Evolutionary conservation across 2,329 filamentous ascomycete species (phyloP).

Genomic region (Aspergillus versicolor): DNA sequence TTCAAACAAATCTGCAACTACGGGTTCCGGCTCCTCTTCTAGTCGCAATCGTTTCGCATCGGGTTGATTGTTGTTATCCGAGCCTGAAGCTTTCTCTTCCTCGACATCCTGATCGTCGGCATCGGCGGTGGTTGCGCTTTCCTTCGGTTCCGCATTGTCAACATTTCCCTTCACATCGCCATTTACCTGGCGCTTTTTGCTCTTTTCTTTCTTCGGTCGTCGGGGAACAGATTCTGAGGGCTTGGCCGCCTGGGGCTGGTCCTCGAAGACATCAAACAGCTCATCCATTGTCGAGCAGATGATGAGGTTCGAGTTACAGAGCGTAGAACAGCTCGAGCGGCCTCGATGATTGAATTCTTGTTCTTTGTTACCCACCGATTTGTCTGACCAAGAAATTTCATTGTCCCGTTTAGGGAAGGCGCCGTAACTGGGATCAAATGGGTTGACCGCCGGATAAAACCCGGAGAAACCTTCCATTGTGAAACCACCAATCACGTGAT

Average conservation of each 20-base stretch:
- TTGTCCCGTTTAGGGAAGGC: conserved; percentile 27
- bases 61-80: conserved; percentile 37
- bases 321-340: conserved; percentile 13
- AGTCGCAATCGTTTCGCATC: conserved; percentile 49
- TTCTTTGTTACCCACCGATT: conserved; percentile 18
- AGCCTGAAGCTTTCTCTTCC: conserved; percentile 16
- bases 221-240: conserved; percentile 32
- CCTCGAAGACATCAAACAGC: conserved; percentile 79
- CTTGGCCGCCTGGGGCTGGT: conserved; percentile 53
- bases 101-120: conserved; percentile 18
- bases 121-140: conserved; percentile 24
- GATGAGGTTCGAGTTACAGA: conserved; percentile 16
- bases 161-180: conserved; percentile 65
- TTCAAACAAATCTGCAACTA: conserved; percentile 91
- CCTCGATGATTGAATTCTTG: conserved; percentile 15
- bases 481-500: conserved; percentile 14
- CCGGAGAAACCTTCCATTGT: conserved; percentile 22
- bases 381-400: conserved; percentile 33
- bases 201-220: conserved; percentile 58
- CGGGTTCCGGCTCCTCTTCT: conserved; percentile 68
- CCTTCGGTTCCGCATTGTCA: conserved; percentile 31
- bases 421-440: conserved; percentile 21
- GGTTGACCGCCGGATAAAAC: conserved; percentile 3
- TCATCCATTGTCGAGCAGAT: conserved; percentile 62
- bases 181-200: conserved; percentile 84